Evolutionary conservation across 495 filamentous ascomycete genomes (phyloP).

Genomic region (Podospora australis): DNA sequence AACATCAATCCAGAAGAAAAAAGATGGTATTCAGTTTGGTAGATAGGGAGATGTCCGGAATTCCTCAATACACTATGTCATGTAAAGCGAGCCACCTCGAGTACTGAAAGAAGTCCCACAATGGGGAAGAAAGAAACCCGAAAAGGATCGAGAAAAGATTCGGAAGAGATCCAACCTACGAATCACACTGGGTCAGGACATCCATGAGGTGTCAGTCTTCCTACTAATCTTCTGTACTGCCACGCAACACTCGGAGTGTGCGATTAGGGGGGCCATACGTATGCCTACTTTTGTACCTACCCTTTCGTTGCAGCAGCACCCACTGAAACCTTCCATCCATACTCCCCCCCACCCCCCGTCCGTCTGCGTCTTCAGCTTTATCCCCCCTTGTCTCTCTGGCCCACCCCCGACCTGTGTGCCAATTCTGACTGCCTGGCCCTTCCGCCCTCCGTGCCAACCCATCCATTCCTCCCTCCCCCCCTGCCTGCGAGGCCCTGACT

Average conservation of each 20-base stretch:
- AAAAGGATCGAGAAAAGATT: no score
- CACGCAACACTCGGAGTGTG: slow-evolving; percentile 24
- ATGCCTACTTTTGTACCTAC: slow-evolving; percentile 15
- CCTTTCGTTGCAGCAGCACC: background rate
- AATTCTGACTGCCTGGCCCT: slow-evolving; percentile 3
- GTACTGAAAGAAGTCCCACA: no score
- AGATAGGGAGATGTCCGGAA: no score
- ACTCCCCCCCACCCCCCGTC: slow-evolving; percentile 8
- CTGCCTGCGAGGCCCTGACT: slow-evolving; percentile 7
- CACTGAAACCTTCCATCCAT: slow-evolving; percentile 20
- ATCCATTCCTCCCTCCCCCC: background rate
- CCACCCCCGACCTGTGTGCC: slow-evolving; percentile 10
- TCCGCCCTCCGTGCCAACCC: background rate
- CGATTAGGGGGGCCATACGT: slow-evolving; percentile 16
- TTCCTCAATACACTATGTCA: no score
- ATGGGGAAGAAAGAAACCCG: no score
- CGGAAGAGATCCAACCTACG: no score
- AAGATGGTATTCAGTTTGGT: no score
- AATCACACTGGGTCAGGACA: no score
- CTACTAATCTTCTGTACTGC: no score
- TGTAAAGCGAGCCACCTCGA: no score
- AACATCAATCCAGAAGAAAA: no score
- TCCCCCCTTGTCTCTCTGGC: slow-evolving; percentile 15
- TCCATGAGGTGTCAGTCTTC: no score
- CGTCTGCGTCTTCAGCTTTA: slow-evolving; percentile 21